A percentile compares a stretch with the other conserved stretches of the same genome.
phyloP scores from a whole-genome alignment of 2,329 filamentous ascomycete genomes.

The Phyllosticta ampelicida region DNA sequence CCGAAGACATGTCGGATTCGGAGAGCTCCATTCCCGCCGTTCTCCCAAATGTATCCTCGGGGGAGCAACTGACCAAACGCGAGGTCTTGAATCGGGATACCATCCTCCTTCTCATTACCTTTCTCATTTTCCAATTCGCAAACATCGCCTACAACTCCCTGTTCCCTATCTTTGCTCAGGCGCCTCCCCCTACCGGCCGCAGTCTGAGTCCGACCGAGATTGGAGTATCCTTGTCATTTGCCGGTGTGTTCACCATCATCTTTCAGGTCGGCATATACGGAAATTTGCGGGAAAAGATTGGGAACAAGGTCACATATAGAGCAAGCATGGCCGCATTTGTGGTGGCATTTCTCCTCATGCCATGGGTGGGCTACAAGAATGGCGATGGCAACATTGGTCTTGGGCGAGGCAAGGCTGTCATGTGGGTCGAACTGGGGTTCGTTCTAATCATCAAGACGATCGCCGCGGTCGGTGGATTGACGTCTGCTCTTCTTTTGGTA shows the following conservation, averaged over 20 bases:
- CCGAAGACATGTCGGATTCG: constrained; percentile 23
- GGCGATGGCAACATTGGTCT: constrained; percentile 40
- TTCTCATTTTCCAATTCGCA: constrained; percentile 84
- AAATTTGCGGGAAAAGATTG: constrained; percentile 63
- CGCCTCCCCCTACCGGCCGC: constrained; percentile 64
- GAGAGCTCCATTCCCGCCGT: constrained; percentile 26
- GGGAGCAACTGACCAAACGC: constrained; percentile 38
- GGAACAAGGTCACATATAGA: constrained; percentile 78
- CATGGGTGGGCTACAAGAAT: constrained; percentile 72
- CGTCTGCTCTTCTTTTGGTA: constrained; percentile 78
- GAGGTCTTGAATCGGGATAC: constrained; percentile 71
- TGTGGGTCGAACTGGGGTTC: constrained; percentile 71
- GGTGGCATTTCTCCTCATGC: constrained; percentile 75
- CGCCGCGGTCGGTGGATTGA: constrained; percentile 78
- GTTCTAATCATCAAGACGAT: constrained; percentile 83
- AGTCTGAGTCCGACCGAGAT: constrained; percentile 67
- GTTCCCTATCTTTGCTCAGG: constrained; percentile 84
- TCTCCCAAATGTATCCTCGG: constrained; percentile 29
- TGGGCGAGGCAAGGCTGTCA: constrained; percentile 52
- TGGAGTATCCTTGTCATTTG: constrained; percentile 73
- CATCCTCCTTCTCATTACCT: constrained; percentile 68
- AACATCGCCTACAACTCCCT: constrained; percentile 94
- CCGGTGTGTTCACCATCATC: constrained; percentile 72
- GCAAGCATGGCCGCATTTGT: constrained; percentile 69
- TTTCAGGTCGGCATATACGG: constrained; percentile 86